Base-by-base conservation (phyloP, 2,329 filamentous ascomycete species). In the Fusarium newnesense region DNA sequence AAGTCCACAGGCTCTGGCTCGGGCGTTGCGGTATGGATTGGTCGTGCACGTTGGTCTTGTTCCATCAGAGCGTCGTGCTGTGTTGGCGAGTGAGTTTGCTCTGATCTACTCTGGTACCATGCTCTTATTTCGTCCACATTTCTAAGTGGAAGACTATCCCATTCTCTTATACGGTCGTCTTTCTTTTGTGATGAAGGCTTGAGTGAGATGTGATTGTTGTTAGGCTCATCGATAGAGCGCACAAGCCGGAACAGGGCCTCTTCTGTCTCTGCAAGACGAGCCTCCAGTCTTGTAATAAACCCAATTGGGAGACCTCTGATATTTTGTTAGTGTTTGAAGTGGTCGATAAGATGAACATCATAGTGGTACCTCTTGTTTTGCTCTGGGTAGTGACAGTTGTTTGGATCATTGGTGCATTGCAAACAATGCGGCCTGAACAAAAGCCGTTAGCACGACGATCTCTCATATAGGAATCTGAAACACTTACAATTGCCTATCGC, bases 271-370 rank as follows among this genome's bases (percentile, higher is more conserved):
- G 72, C 75, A 4, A 85, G 78, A 2, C 83, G 80, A 6, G 79
- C 78, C 59, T 85, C 83, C 7, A 85, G 56, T 24, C 78, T 79
- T 7, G 79, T 82, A 9, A 84, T 80, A 46, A 84, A 85, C 0
- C 83, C 83, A 16, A 80, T 76, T 1, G 80, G 84, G 40, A 81
- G 79, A 36, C 79, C 81, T 54, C 81, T 83, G 10, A 0, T 12
- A n/a, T 9, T 1, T 11, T 10, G 6, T 70, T 36, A 77, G 50
- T 15, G 30, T 42, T 5, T 18, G 12, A 7, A n/a, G 50, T 18
- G 10, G 7, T n/a, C 6, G 3, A 9, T 7, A 3, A 3, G 18
- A 2, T 28, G 24, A 15, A 6, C 6, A 9, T 44, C 68, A 21
- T 52, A 34, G 4, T 16, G 5, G 70, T 75, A 81, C 67, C 73